These are phyloP conservation scores for Alternaria novae-zelandiae DNA, from an alignment of 2,329 filamentous ascomycete genomes.

Conservation along the genomic window DNA sequence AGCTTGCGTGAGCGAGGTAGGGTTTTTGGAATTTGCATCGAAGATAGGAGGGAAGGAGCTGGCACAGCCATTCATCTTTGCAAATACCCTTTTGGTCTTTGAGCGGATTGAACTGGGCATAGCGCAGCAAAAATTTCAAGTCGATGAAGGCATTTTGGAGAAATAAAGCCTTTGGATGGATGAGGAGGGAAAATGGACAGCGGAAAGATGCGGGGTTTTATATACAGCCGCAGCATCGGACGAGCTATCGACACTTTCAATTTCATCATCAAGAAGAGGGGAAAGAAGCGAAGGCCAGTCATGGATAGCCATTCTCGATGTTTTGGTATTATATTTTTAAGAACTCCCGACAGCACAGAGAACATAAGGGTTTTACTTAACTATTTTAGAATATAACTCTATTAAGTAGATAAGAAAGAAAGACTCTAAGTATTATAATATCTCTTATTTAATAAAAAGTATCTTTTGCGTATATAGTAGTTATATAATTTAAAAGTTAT, in stretches of 20 bases:
- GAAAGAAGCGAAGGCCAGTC: not conserved
- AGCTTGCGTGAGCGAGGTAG: no score
- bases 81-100: not conserved
- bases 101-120: not conserved
- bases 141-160: fast-evolving
- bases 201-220: not conserved
- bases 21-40: not conserved
- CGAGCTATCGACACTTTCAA: fast-evolving
- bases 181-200: not conserved
- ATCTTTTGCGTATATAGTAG: no score
- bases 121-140: not conserved
- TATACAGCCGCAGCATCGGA: not conserved
- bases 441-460: no score
- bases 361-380: no score
- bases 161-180: not conserved
- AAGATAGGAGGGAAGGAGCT: not conserved
- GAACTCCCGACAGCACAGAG: not conserved
- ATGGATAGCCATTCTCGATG: not conserved
- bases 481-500: no score
- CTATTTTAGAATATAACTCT: no score
- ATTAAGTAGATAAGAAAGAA: no score
- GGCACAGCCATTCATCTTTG: not conserved
- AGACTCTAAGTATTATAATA: no score
- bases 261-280: not conserved
- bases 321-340: not conserved